Conservation (phyloP, 2,329 filamentous ascomycete species). For the Monosporascus ibericus region DNA sequence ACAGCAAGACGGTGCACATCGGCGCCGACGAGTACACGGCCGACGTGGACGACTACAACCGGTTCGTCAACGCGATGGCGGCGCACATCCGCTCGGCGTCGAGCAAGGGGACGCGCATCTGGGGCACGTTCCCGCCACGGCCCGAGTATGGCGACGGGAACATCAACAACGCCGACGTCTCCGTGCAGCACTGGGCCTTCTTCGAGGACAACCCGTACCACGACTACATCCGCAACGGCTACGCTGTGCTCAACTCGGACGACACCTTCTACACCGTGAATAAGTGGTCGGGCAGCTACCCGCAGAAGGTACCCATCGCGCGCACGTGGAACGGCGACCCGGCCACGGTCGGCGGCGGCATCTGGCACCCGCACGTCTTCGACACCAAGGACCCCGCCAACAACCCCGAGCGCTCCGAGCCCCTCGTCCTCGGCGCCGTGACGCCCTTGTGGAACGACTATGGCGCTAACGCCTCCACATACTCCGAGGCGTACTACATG, state of each 20-base stretch:
- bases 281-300: constrained; percentile 41
- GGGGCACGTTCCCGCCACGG: constrained; percentile 48
- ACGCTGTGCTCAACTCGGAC: constrained; percentile 47
- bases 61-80: constrained; percentile 46
- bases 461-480: constrained; percentile 43
- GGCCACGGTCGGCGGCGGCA: constrained; percentile 30
- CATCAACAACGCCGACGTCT: constrained; percentile 35
- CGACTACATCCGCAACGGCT: constrained; percentile 37
- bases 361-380: constrained; percentile 45
- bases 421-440: constrained; percentile 40
- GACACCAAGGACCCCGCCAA: constrained; percentile 41
- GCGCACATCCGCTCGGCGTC: constrained; percentile 33
- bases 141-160: constrained; percentile 29
- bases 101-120: constrained; percentile 45
- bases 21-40: constrained; percentile 50
- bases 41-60: constrained; percentile 41
- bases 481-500: constrained; percentile 46
- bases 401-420: constrained; percentile 34
- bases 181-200: constrained; percentile 51
- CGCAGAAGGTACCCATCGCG: constrained; percentile 38
- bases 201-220: constrained; percentile 45
- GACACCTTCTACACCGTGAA: constrained; percentile 46
- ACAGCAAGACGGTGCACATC: constrained; percentile 48
- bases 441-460: constrained; percentile 50
- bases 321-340: constrained; percentile 40